phyloP scores from a whole-genome alignment of 164 flowering plant species.

The Aristolochia fimbriata region DNA sequence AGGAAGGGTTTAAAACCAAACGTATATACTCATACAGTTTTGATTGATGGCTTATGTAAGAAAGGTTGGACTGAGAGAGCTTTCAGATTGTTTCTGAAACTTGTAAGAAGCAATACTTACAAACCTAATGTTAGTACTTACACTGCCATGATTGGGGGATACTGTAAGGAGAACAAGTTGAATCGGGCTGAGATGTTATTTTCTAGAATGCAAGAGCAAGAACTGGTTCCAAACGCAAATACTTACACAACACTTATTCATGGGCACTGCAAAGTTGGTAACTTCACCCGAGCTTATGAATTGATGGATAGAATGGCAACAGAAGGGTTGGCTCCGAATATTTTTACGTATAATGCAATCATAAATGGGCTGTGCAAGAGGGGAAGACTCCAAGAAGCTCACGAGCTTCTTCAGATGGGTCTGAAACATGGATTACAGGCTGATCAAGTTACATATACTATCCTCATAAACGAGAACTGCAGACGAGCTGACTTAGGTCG shows the following conservation, averaged over 20 bases:
- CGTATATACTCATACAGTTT: constrained; percentile 74
- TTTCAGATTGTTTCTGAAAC: constrained; percentile 78
- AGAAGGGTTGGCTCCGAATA: constrained; percentile 55
- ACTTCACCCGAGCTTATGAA: constrained; percentile 54
- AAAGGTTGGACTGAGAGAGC: constrained; percentile 97
- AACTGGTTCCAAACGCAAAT: constrained; percentile 54
- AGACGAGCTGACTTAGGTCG: constrained; percentile 26
- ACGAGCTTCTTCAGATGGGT: constrained; percentile 33
- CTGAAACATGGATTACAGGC: constrained; percentile 34
- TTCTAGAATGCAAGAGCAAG: constrained; percentile 70
- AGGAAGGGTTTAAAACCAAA: constrained; percentile 79
- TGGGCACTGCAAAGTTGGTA: constrained; percentile 72
- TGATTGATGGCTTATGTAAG: constrained; percentile 88
- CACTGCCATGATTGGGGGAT: constrained; percentile 83
- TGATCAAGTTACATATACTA: constrained; percentile 65
- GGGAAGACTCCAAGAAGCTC: constrained; percentile 55
- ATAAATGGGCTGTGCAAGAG: constrained; percentile 57
- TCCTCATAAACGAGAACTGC: constrained; percentile 59
- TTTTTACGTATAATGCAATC: constrained; percentile 62
- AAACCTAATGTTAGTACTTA: constrained; percentile 88
- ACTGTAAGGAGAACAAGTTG: constrained; percentile 80
- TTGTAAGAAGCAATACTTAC: constrained; percentile 65
- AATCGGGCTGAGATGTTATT: constrained; percentile 81
- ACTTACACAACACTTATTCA: constrained; percentile 75
- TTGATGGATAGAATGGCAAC: constrained; percentile 52